Percentiles rank a stretch among this genome's conserved stretches.
Evolutionary conservation across 805 yeast genomes (phyloP).

Genomic region (Grigorovia humatica): DNA sequence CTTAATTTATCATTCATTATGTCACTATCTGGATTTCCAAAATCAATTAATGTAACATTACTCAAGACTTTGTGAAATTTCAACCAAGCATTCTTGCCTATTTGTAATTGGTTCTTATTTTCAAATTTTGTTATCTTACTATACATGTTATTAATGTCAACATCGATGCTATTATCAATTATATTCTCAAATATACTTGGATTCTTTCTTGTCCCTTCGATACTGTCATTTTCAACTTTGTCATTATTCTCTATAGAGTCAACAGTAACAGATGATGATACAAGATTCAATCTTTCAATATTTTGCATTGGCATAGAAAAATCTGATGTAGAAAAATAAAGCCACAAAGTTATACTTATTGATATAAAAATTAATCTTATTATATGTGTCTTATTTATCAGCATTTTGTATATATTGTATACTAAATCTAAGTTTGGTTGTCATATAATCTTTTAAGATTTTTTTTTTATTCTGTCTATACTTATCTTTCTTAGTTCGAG

Average conservation of each 20-base stretch:
- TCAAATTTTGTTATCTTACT: neutral
- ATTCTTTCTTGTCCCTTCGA: no score
- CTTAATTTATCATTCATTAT: neutral
- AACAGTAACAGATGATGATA: neutral
- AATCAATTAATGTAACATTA: neutral
- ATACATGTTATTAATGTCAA: neutral
- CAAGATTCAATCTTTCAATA: neutral
- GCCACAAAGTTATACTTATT: neutral
- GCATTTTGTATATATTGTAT: neutral
- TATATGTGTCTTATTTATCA: neutral
- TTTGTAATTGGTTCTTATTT: neutral
- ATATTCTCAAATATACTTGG: neutral
- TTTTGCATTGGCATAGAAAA: neutral
- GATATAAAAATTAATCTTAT: neutral
- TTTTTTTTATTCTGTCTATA: neutral
- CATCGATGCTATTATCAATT: slow-evolving; percentile 3
- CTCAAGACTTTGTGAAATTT: slow-evolving; percentile 1
- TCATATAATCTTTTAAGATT: neutral
- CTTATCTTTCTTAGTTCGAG: neutral
- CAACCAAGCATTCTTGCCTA: slow-evolving; percentile 2
- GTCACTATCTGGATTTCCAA: neutral
- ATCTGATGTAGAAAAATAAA: neutral
- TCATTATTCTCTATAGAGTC: neutral
- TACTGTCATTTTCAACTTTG: neutral
- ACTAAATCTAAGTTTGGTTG: neutral